Base-by-base conservation (phyloP, 371 early-diverging fungal genomes). In the Mucor mucedo region DNA sequence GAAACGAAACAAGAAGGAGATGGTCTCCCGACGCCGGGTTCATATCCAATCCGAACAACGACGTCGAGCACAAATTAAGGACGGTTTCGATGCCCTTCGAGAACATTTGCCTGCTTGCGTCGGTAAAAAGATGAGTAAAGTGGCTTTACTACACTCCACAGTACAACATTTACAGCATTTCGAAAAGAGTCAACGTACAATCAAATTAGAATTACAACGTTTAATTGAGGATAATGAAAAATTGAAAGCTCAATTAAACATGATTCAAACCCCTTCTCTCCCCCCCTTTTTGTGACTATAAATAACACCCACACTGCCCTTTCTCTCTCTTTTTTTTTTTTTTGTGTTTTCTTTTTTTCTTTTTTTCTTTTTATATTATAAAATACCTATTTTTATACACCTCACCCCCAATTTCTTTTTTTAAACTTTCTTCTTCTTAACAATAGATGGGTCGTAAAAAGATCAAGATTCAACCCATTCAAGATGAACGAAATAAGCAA, bases 21-120 rank as follows among this genome's bases (percentile, higher is more conserved):
- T 52, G 62, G n/a, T 60, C 68, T 4, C 65, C 30, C 79, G 83
- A 53, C 75, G 84, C 35, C 86, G 80, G 55, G 77, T 86, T 35
- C 86, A 86, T 65, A 86, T 86, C 58, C 84, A 86, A 64, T 82
- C 83, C 35, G 84, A 85, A 62, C 83, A 85, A 52, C 83, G 81
- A 65, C 77, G 86, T 47, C 76, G 86, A 40, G 85, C 84, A 11
- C 80, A 83, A 65, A 84, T 84, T 57, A 80, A 80, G 54, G 82
- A 84, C 68, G 84, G 84, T 1, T 84, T 84, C 65, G 82, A 83
- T 44, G 77, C 78, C 52, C 70, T 83, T 47, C 80, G 83, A 40
- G 73, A 79, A 48, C 82, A 83, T 40, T 67, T 83, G 45, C 83
- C 85, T 40, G 78, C 77, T 55, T 78, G 81, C 54, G 63, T 73